Base-by-base conservation (phyloP, 1,284 basidiomycete species). In the Heterobasidion parviporum region DNA sequence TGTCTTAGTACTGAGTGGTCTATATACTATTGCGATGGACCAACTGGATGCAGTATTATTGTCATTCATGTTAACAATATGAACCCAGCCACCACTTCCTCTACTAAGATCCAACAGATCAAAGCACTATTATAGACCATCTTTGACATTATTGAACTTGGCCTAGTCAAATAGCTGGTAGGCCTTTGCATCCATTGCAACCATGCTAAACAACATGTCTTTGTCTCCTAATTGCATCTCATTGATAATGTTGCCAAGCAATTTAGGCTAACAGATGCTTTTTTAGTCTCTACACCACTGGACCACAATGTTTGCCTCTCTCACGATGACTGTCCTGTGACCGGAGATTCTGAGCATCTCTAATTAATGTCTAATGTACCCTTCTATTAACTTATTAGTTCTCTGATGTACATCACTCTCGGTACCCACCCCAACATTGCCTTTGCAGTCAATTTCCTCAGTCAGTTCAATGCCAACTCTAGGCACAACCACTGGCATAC, bases 391-490 rank as follows among this genome's bases (percentile, higher is more conserved):
- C 61, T 73, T 0, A 63, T 79, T 7, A 72, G 77, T 7, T 67
- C 61, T 2, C 67, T 79, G 2, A 67, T 74, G 52, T 79, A 77
- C 55, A 54, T 75, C 1, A 65, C 70, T 2, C 59, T 72, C n/a
- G 68, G 60, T 0, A 74, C 74, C 0, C 57, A 70, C 1, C 74
- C 74, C 0, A 73, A 79, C 61, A 74, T 79, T 35, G 50, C 72
- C 0, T 74, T 66, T 56, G 67, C 75, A 0, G 70, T 78, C 8
- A 62, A 64, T 33, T 56, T 67, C 14, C 64, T 79, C 0, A 36
- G 62, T 64, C 1, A 68, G 69, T 56, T 77, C 67, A 68, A 38
- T 44, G 52, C 52, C 35, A 57, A 58, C 53, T 65, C 64, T 8
- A 61, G 60, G 0, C 32, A n/a, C 0, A 56, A 53, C 0, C 77